These are phyloP conservation scores for Pyrenochaeta sp. DNA, from an alignment of 2,329 filamentous ascomycete genomes.

Conservation along the genomic window DNA sequence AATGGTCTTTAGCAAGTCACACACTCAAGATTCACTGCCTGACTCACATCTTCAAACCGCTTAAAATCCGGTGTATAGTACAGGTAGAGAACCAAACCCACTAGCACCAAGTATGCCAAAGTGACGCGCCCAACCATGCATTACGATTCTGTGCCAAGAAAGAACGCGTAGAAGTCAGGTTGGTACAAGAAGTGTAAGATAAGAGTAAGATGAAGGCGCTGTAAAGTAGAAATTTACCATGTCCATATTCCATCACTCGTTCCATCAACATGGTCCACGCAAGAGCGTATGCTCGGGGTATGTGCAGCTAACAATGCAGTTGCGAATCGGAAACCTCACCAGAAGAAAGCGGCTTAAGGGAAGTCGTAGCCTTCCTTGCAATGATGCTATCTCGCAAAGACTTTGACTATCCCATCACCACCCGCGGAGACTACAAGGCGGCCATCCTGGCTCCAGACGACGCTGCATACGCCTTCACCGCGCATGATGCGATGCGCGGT, in stretches of 20 bases:
- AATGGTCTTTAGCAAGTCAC: background rate
- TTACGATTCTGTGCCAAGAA: constrained; percentile 4
- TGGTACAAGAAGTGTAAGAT: constrained; percentile 19
- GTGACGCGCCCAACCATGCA: constrained; percentile 13
- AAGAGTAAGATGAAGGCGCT: constrained; percentile 3
- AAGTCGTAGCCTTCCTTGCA: constrained; percentile 15
- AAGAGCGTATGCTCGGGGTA: constrained; percentile 16
- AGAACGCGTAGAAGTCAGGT: constrained; percentile 5
- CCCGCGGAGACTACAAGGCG: constrained; percentile 94
- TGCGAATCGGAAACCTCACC: constrained; percentile 16
- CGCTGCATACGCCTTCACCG: constrained; percentile 91
- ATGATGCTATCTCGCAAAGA: constrained; percentile 64
- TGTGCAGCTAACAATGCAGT: constrained; percentile 32
- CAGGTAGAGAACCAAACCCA: constrained; percentile 4
- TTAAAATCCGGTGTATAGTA: constrained; percentile 10
- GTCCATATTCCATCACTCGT: constrained; percentile 25
- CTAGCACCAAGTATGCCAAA: constrained; percentile 6
- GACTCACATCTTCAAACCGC: background rate
- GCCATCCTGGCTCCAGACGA: constrained; percentile 95
- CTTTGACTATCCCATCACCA: constrained; percentile 95
- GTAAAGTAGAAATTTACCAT: constrained; percentile 22
- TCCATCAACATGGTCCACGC: constrained; percentile 7
- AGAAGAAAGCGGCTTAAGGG: constrained; percentile 7
- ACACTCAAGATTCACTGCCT: constrained; percentile 4
- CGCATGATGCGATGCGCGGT: constrained; percentile 93